A percentile compares a stretch with the other conserved stretches of the same genome.
Evolutionary conservation across 1,284 basidiomycete genomes (phyloP).

Genomic region (Phellopilus nigrolimitatus): DNA sequence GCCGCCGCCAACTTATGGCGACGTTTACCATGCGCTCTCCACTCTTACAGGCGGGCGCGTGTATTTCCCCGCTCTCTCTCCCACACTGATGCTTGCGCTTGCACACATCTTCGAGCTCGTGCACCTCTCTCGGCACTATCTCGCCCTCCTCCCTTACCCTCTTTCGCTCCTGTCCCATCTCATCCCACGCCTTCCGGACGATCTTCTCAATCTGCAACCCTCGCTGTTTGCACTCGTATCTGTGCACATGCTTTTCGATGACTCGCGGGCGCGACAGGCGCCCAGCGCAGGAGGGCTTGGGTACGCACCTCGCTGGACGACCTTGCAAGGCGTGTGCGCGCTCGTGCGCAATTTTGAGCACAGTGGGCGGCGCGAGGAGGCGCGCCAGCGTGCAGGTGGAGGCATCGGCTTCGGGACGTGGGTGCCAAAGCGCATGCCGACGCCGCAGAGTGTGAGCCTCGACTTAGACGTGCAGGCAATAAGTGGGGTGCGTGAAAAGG

Average conservation of each 20-base stretch:
- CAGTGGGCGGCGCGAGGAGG: slow-evolving; percentile 32
- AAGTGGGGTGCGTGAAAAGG: not conserved
- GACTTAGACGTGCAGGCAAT: not conserved
- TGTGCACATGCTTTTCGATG: slow-evolving; percentile 66
- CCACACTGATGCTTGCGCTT: slow-evolving; percentile 50
- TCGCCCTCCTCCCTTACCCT: slow-evolving; percentile 30
- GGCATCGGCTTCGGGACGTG: slow-evolving; percentile 28
- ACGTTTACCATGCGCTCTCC: slow-evolving; percentile 47
- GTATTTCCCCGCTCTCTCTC: slow-evolving; percentile 47
- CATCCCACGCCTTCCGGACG: slow-evolving; percentile 47
- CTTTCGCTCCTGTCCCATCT: slow-evolving; percentile 33
- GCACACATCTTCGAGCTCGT: slow-evolving; percentile 52
- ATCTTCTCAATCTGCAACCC: slow-evolving; percentile 63
- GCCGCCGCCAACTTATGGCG: slow-evolving; percentile 54
- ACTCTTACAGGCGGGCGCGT: slow-evolving; percentile 47
- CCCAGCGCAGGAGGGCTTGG: slow-evolving; percentile 62
- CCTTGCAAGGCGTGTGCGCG: slow-evolving; percentile 38
- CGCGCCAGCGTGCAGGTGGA: slow-evolving; percentile 30
- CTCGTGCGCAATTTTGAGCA: slow-evolving; percentile 45
- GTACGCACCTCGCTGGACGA: slow-evolving; percentile 56
- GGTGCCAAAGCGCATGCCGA: not conserved
- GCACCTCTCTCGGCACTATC: slow-evolving; percentile 41
- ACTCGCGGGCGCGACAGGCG: slow-evolving; percentile 55
- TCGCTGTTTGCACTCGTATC: slow-evolving; percentile 57
- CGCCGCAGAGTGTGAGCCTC: not conserved